Percentiles rank a stretch among this genome's conserved stretches.
Conservation (phyloP, 2,329 filamentous ascomycete genomes). For the Fusarium falciforme region DNA sequence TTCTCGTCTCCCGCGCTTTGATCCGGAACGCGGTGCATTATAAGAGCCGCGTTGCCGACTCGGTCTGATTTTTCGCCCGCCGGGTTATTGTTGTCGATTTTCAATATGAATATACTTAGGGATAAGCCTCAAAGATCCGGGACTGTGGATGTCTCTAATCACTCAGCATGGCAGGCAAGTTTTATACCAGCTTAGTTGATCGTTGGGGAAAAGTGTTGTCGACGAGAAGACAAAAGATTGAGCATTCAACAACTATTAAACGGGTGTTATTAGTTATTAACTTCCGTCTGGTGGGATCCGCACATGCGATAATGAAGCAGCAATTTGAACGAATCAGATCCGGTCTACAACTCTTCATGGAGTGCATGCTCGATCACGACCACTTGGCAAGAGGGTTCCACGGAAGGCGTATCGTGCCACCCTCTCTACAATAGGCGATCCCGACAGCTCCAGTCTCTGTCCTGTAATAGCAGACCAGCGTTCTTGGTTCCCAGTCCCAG, state of each 20-base stretch:
- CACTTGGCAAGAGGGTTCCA: conserved; percentile 25
- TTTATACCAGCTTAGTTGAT: not conserved
- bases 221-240: not conserved
- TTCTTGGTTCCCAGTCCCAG: conserved; percentile 15
- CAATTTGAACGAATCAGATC: not conserved
- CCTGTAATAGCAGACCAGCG: conserved; percentile 19
- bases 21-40: not conserved
- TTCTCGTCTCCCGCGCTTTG: not conserved
- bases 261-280: not conserved
- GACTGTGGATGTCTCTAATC: not conserved
- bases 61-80: not conserved
- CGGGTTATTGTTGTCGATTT: not conserved
- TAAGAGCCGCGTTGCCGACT: not conserved
- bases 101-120: not conserved
- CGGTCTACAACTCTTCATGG: not conserved
- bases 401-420: conserved; percentile 20
- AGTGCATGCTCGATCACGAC: conserved; percentile 2
- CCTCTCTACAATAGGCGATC: conserved; percentile 11
- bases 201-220: not conserved
- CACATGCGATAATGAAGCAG: not conserved
- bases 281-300: not conserved
- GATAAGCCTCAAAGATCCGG: not conserved
- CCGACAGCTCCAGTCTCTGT: conserved; percentile 10
- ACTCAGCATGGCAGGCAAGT: not conserved
- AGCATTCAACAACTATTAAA: not conserved